phyloP scores from a whole-genome alignment of 2,329 filamentous ascomycete genomes.

The Aschersonia sp. region DNA sequence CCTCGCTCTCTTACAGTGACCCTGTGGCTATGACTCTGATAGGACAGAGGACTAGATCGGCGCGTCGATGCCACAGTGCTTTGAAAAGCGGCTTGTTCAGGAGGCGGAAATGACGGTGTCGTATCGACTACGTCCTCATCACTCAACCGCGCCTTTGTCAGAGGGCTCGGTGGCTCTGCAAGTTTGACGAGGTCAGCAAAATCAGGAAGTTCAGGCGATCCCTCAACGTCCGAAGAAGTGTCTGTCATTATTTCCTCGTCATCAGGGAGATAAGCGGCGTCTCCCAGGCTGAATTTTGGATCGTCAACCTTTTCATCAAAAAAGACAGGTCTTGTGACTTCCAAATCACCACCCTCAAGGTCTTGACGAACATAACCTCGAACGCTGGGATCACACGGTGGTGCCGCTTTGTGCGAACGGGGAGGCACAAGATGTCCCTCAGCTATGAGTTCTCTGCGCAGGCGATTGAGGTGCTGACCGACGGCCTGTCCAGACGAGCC shows the following conservation, averaged over 20 bases:
- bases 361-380: conserved; percentile 18
- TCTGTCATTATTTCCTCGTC: conserved; percentile 2
- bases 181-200: too few species aligned
- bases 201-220: conserved; percentile 3
- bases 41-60: too few species aligned
- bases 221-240: not conserved
- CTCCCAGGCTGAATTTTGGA: conserved; percentile 14
- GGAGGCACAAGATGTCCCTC: conserved; percentile 29
- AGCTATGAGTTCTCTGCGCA: conserved; percentile 18
- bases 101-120: too few species aligned
- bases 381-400: conserved; percentile 10
- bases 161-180: too few species aligned
- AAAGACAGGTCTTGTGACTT: conserved; percentile 13
- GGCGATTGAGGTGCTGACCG: conserved; percentile 20
- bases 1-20: too few species aligned
- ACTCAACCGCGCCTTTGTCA: too few species aligned
- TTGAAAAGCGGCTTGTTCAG: too few species aligned
- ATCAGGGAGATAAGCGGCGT: conserved; percentile 3
- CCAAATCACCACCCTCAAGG: conserved; percentile 10
- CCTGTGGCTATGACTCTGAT: too few species aligned
- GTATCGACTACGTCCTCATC: too few species aligned
- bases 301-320: conserved; percentile 19
- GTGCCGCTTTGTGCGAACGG: conserved; percentile 10
- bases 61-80: too few species aligned
- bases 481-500: conserved; percentile 24